Evolutionary conservation across 2,329 filamentous ascomycete species (phyloP).

Genomic region (Chaetomiaceae sp.): DNA sequence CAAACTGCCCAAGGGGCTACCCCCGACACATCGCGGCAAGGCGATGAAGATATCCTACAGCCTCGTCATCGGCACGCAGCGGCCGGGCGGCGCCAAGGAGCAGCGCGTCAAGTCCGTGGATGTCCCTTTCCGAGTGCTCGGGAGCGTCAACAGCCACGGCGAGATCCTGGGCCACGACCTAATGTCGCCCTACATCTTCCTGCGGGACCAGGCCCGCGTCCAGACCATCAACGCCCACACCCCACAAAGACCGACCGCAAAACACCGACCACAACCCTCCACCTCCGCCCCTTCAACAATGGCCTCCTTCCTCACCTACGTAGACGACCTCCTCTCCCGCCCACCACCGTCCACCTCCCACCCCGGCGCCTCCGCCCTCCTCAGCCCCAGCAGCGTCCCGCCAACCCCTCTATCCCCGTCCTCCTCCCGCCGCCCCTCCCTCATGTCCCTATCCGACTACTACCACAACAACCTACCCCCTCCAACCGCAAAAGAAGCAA

Average conservation of each 20-base stretch:
- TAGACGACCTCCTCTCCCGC: slow-evolving; percentile 66
- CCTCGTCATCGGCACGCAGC: slow-evolving; percentile 85
- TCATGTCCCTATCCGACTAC: slow-evolving; percentile 25
- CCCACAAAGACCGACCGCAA: slow-evolving; percentile 24
- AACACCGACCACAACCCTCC: slow-evolving; percentile 26
- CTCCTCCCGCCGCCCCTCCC: slow-evolving; percentile 51
- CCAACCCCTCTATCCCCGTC: slow-evolving; percentile 19
- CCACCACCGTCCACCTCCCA: slow-evolving; percentile 41
- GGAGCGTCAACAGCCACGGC: slow-evolving; percentile 84
- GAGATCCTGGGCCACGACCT: slow-evolving; percentile 90
- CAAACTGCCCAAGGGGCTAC: slow-evolving; percentile 79
- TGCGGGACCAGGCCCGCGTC: slow-evolving; percentile 75
- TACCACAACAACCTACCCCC: slow-evolving; percentile 37
- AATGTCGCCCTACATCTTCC: slow-evolving; percentile 86
- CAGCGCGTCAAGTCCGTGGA: slow-evolving; percentile 88
- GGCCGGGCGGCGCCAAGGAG: slow-evolving; percentile 71
- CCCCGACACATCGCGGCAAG: slow-evolving; percentile 84
- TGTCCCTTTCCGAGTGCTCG: slow-evolving; percentile 86
- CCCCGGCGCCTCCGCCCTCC: slow-evolving; percentile 55
- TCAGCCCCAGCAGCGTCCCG: slow-evolving; percentile 68
- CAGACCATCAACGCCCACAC: slow-evolving; percentile 43
- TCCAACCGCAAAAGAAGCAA: slow-evolving; percentile 71
- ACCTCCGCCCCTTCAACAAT: slow-evolving; percentile 36
- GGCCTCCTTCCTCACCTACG: slow-evolving; percentile 70
- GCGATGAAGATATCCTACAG: slow-evolving; percentile 93